A percentile compares a stretch with the other conserved stretches of the same genome.
These are phyloP conservation scores for Marsdenia floribunda DNA, from an alignment of 257 asterid species.

Conservation along the genomic window DNA sequence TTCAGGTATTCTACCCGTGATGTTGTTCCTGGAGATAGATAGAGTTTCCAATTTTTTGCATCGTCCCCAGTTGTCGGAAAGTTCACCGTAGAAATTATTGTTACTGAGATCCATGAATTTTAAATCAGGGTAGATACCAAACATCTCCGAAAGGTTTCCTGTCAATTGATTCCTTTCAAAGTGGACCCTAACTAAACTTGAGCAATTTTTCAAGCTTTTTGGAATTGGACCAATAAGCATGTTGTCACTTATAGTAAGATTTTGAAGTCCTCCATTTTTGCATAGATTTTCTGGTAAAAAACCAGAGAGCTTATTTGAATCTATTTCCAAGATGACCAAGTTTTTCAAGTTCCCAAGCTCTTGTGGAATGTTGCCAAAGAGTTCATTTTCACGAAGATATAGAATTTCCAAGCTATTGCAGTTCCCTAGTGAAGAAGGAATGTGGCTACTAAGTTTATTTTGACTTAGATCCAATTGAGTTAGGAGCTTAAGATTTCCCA, in stretches of 20 bases:
- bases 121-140: constrained; percentile 35
- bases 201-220: constrained; percentile 33
- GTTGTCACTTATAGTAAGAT: constrained; percentile 22
- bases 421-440: constrained; percentile 16
- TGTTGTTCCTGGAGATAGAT: constrained; percentile 26
- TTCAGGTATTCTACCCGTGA: constrained; percentile 30
- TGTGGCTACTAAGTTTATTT: constrained; percentile 18
- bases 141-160: constrained; percentile 24
- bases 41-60: constrained; percentile 20
- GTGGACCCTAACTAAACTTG: constrained; percentile 24
- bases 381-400: constrained; percentile 6
- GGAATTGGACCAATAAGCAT: constrained; percentile 29
- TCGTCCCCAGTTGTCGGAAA: constrained; percentile 33
- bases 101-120: constrained; percentile 22
- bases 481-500: constrained; percentile 18
- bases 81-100: constrained; percentile 31
- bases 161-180: constrained; percentile 30
- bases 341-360: constrained; percentile 15
- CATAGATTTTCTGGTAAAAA: constrained; percentile 33
- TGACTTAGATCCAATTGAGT: neutral
- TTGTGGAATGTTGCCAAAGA: constrained; percentile 23
- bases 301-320: constrained; percentile 26
- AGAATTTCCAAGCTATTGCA: neutral
- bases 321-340: constrained; percentile 7
- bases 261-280: constrained; percentile 14